Base-by-base conservation (phyloP, 139 green algal genomes). In the Chlamydomonas sp. region DNA sequence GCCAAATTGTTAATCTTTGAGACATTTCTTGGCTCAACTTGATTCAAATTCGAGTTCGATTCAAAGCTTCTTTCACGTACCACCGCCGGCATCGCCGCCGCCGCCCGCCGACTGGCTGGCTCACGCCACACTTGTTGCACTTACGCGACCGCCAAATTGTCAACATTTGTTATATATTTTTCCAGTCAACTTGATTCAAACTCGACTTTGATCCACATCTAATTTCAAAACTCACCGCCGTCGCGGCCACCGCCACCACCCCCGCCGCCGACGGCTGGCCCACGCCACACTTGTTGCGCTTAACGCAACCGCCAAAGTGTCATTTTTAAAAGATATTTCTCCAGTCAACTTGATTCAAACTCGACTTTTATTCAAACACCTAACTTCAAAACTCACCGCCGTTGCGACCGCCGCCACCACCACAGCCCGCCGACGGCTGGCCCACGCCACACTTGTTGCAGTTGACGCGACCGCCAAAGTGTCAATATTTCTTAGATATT, bases 381-480 rank as follows among this genome's bases (percentile, higher is more conserved):
- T 36, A 22, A 8, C 10, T 4, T 5, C 60, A 34, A 3, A 16
- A 6, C 3, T 29, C 29, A 24, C 22, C 59, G 39, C 36, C 70
- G 39, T 49, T 38, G 34, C 58, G 57, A 6, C 67, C 67, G 3
- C 67, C 49, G 20, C 67, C 65, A 35, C 58, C 73, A 43, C 58
- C 64, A 24, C 72, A 64, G 48, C 65, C 73, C 33, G 65, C 67
- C 16, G 67, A 71, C n/a, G n/a, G 26, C 73, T 83, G 80, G 16
- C 72, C 4, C 28, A 62, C 67, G 16, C 57, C 24, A 79, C 88
- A 92, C 73, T 81, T 83, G 72, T 92, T 88, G 77, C 88, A 94
- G 5, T 54, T 59, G 60, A 69, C 71, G n/a, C 85, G 78, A 31
- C 81, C 81, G 0, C 83, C 87, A 65, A 89, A 94, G 78, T 54